These are phyloP conservation scores for Amphichorda felina DNA, from an alignment of 2,329 filamentous ascomycete genomes.

Conservation along the genomic window DNA sequence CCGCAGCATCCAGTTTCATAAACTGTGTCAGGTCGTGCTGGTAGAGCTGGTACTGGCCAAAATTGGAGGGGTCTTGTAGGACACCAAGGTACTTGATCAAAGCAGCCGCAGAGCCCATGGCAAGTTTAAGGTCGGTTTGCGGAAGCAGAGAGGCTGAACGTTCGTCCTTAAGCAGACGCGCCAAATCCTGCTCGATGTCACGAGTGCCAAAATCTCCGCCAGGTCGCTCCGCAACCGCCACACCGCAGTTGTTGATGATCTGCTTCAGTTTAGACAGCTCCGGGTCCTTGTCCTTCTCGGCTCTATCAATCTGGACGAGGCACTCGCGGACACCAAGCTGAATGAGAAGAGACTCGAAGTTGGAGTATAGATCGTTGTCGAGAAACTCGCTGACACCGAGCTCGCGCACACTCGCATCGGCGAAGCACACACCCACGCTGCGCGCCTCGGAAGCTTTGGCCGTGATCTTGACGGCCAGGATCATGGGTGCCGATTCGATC, in stretches of 20 bases:
- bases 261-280: constrained; percentile 79
- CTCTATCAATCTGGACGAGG: constrained; percentile 66
- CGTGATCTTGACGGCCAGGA: constrained; percentile 85
- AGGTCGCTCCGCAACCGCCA: constrained; percentile 75
- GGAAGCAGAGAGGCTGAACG: constrained; percentile 64
- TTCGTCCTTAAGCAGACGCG: constrained; percentile 79
- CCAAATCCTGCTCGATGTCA: constrained; percentile 92
- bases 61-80: constrained; percentile 85
- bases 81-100: constrained; percentile 90
- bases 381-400: constrained; percentile 94
- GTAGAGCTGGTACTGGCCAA: constrained; percentile 93
- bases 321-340: constrained; percentile 94
- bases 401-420: constrained; percentile 91
- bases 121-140: constrained; percentile 85
- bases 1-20: constrained; percentile 96
- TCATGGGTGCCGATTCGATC: constrained; percentile 84
- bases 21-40: constrained; percentile 95
- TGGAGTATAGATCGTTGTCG: constrained; percentile 98
- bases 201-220: constrained; percentile 69
- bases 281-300: constrained; percentile 75
- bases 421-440: constrained; percentile 90
- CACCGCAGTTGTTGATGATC: constrained; percentile 85
- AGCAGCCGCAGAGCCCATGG: constrained; percentile 89
- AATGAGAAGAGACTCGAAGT: constrained; percentile 92
- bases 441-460: constrained; percentile 78